phyloP scores from a whole-genome alignment of 192 early-diverging fungal genomes.

The Spizellomyces sp. region DNA sequence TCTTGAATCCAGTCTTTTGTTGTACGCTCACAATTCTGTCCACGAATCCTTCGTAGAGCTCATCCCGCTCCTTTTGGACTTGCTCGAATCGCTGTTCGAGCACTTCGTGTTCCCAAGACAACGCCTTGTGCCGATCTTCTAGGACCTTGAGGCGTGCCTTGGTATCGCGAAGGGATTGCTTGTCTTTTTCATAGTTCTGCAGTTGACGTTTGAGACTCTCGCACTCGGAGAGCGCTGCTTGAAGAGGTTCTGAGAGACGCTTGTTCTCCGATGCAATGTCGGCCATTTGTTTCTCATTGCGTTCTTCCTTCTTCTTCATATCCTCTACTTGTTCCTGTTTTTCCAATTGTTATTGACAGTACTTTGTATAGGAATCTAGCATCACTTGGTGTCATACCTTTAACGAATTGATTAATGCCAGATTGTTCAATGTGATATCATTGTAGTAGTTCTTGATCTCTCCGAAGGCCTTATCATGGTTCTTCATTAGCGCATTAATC shows the following conservation, averaged over 20 bases:
- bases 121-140: slow-evolving; percentile 63
- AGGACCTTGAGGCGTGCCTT: slow-evolving; percentile 63
- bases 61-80: slow-evolving; percentile 65
- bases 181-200: slow-evolving; percentile 67
- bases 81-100: slow-evolving; percentile 64
- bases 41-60: slow-evolving; percentile 65
- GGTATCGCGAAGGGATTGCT: slow-evolving; percentile 59
- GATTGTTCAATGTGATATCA: slow-evolving; percentile 69
- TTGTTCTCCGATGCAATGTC: slow-evolving; percentile 69
- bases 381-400: slow-evolving; percentile 45
- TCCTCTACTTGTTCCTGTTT: slow-evolving; percentile 69
- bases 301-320: slow-evolving; percentile 73
- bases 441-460: slow-evolving; percentile 76
- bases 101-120: slow-evolving; percentile 68
- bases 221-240: slow-evolving; percentile 63
- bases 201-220: slow-evolving; percentile 59
- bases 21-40: slow-evolving; percentile 65
- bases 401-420: slow-evolving; percentile 65
- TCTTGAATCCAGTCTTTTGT: slow-evolving; percentile 71
- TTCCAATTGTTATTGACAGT: slow-evolving; percentile 3
- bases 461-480: slow-evolving; percentile 68
- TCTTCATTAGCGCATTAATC: slow-evolving; percentile 70
- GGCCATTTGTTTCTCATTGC: slow-evolving; percentile 70
- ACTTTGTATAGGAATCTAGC: slow-evolving; percentile 22
- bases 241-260: slow-evolving; percentile 64